Evolutionary conservation across 139 green algal species (phyloP).

Genomic region (Parachlorella kessleri): DNA sequence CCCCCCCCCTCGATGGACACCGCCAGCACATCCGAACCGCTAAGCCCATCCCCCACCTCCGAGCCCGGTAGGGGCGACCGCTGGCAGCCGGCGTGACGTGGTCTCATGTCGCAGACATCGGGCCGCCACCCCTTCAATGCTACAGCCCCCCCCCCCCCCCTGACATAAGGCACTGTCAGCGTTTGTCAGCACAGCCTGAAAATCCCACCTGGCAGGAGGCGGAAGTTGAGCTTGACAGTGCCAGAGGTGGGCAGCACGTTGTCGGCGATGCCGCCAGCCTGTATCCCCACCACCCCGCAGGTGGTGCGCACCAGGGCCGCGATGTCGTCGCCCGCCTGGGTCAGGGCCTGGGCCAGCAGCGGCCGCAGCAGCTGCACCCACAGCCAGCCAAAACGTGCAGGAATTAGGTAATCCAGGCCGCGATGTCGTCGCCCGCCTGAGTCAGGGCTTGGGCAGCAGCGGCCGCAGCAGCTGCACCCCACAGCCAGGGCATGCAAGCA

Average conservation of each 20-base stretch:
- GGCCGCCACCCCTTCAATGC: not conserved
- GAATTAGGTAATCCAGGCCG: too few species aligned
- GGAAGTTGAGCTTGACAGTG: constrained; percentile 60
- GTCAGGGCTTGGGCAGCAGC: constrained; percentile 27
- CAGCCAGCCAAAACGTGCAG: too few species aligned
- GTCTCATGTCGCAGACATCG: not conserved
- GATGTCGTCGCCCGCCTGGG: not conserved
- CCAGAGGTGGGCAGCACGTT: constrained; percentile 65
- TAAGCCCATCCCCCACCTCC: too few species aligned
- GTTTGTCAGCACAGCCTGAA: too few species aligned
- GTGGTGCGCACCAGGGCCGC: constrained; percentile 54
- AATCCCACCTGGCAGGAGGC: constrained; percentile 56
- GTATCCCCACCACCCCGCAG: constrained; percentile 32
- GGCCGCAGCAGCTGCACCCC: constrained; percentile 14
- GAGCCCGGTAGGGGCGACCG: too few species aligned
- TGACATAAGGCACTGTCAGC: too few species aligned
- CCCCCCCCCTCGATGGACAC: too few species aligned
- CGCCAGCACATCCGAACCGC: too few species aligned
- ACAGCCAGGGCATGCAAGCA: too few species aligned
- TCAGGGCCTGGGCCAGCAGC: constrained; percentile 31
- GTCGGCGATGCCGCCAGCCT: constrained; percentile 44
- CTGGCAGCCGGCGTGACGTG: too few species aligned
- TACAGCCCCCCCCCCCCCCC: not conserved
- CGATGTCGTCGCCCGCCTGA: constrained; percentile 1
- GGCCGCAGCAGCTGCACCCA: constrained; percentile 14